Percentiles rank a stretch among this genome's conserved stretches.
Evolutionary conservation across 352 stramenopile genomes (phyloP).

Genomic region (Globisporangium nunn): DNA sequence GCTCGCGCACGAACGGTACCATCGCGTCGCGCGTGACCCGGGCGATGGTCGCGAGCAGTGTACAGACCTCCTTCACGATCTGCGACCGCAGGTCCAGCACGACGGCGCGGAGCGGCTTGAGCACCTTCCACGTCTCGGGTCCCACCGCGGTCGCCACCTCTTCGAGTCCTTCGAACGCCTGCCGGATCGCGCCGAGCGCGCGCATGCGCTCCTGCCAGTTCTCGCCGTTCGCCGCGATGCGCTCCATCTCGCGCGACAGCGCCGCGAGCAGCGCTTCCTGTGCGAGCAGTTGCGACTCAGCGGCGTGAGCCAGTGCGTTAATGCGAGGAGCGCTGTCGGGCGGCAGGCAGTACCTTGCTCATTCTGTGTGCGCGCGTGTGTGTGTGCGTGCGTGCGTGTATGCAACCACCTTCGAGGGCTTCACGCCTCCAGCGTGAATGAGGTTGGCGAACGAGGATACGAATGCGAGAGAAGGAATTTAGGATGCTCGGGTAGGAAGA

Average conservation of each 20-base stretch:
- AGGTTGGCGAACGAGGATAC: too few relatives aligned
- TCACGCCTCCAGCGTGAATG: too few relatives aligned
- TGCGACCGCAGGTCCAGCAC: constrained; percentile 78
- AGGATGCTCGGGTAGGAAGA: too few relatives aligned
- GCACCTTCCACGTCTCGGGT: constrained; percentile 58
- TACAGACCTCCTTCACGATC: constrained; percentile 82
- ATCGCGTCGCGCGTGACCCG: constrained; percentile 67
- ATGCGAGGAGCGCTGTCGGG: too few relatives aligned
- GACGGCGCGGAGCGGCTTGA: constrained; percentile 67
- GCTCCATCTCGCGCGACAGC: constrained; percentile 67
- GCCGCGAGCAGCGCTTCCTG: constrained; percentile 28
- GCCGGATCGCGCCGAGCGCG: constrained; percentile 58
- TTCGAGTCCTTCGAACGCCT: constrained; percentile 57
- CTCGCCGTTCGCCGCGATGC: constrained; percentile 62
- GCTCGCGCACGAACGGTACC: constrained; percentile 64
- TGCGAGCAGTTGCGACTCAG: too few relatives aligned
- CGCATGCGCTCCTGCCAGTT: constrained; percentile 78
- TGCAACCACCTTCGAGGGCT: too few relatives aligned
- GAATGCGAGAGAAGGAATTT: too few relatives aligned
- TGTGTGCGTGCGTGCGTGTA: background rate
- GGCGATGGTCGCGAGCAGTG: constrained; percentile 50
- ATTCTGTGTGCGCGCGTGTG: background rate
- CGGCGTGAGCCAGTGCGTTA: too few relatives aligned
- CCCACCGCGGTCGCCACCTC: constrained; percentile 27
- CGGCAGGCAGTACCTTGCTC: background rate